Evolutionary conservation across 2,329 filamentous ascomycete genomes (phyloP).

Genomic region (Phialophora macrospora): DNA sequence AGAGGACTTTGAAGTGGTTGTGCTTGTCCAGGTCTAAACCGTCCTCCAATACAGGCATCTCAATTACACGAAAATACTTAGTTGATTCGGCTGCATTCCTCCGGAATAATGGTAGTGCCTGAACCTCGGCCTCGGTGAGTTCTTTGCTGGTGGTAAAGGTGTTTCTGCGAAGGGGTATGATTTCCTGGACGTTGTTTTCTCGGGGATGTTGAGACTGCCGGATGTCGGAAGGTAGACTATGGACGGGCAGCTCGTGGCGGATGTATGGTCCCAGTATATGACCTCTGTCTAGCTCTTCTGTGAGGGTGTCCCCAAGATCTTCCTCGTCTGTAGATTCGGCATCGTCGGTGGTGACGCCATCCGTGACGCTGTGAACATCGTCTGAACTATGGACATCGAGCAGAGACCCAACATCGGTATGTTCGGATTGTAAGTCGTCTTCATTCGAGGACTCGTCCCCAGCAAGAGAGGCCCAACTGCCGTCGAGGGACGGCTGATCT

Average conservation of each 20-base stretch:
- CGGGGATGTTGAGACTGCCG: background rate
- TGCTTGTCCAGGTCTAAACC: constrained; percentile 31
- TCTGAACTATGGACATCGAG: constrained; percentile 50
- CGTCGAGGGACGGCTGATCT: constrained; percentile 45
- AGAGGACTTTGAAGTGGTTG: constrained; percentile 32
- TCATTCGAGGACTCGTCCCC: constrained; percentile 52
- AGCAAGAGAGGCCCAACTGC: constrained; percentile 54
- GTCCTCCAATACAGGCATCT: constrained; percentile 39
- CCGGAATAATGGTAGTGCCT: constrained; percentile 2
- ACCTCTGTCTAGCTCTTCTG: constrained; percentile 9
- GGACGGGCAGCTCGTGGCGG: background rate
- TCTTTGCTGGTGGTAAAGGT: constrained; percentile 12
- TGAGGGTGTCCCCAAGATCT: constrained; percentile 30
- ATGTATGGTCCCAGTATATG: background rate
- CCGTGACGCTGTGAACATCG: constrained; percentile 53
- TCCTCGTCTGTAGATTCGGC: constrained; percentile 41
- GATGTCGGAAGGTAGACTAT: background rate
- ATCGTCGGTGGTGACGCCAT: constrained; percentile 47
- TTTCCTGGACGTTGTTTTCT: background rate
- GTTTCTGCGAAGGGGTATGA: background rate
- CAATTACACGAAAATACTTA: constrained; percentile 32
- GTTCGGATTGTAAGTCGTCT: constrained; percentile 52
- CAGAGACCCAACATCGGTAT: constrained; percentile 51
- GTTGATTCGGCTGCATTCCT: background rate
- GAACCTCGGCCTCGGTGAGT: constrained; percentile 37